Evolutionary conservation across 2,329 filamentous ascomycete genomes (phyloP).

Genomic region (Pseudofabraea citricarpa): DNA sequence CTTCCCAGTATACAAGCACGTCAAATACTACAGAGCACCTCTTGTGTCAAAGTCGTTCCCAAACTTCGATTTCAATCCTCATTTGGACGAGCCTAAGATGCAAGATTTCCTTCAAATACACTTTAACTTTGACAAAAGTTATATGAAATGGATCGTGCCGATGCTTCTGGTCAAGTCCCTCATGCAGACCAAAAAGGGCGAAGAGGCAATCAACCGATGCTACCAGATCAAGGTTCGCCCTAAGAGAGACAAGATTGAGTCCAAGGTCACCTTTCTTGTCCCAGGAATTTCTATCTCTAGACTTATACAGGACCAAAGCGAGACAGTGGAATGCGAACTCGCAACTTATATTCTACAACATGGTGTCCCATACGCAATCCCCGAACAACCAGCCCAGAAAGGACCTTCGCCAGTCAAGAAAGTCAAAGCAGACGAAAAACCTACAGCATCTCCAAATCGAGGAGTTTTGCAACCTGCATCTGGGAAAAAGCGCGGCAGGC

Average conservation of each 20-base stretch:
- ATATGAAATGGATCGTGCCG: neutral
- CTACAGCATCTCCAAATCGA: too few relatives aligned
- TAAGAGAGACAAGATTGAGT: neutral
- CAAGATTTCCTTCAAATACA: neutral
- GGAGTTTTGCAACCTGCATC: too few relatives aligned
- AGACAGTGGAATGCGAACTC: neutral
- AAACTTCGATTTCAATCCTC: neutral
- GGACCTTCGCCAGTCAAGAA: neutral
- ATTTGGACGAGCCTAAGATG: too few relatives aligned
- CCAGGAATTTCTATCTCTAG: neutral
- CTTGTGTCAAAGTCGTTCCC: neutral
- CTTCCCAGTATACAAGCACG: constrained; percentile 2
- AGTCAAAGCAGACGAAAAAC: neutral
- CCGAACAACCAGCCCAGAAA: neutral
- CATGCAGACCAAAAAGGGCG: neutral
- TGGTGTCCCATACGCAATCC: neutral
- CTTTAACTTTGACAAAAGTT: neutral
- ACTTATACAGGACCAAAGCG: neutral
- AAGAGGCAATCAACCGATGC: neutral
- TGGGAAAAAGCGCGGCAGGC: neutral
- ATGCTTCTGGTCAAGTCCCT: neutral
- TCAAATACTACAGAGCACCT: neutral
- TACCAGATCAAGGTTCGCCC: neutral
- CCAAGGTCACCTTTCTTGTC: neutral
- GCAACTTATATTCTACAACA: neutral